phyloP scores from a whole-genome alignment of 805 yeast genomes.

The Candida verbasci region DNA sequence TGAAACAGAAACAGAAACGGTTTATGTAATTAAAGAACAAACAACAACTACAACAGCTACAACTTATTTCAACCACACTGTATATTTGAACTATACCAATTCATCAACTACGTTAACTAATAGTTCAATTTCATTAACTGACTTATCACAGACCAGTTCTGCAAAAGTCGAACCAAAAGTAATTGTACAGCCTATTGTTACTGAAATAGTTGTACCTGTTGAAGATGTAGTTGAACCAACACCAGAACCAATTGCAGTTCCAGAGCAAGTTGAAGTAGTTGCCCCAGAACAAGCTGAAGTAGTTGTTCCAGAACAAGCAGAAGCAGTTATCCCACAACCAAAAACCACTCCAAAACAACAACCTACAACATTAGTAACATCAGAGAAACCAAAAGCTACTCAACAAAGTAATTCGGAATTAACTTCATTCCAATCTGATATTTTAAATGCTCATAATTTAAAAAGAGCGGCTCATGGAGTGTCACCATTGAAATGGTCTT shows the following conservation, averaged over 20 bases:
- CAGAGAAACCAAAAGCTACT: slow-evolving; percentile 10
- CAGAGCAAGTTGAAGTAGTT: neutral
- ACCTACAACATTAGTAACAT: slow-evolving; percentile 9
- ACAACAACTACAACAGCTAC: slow-evolving; percentile 7
- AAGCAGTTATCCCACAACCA: slow-evolving; percentile 4
- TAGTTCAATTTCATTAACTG: too few species aligned
- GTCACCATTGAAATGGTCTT: slow-evolving; percentile 28
- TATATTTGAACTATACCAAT: neutral
- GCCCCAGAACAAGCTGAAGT: neutral
- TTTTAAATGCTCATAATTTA: slow-evolving; percentile 31
- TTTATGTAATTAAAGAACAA: slow-evolving; percentile 20
- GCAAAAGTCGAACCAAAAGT: neutral
- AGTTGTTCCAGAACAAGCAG: neutral
- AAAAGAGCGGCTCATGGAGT: slow-evolving; percentile 35
- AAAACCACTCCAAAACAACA: slow-evolving; percentile 5
- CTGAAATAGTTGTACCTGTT: slow-evolving; percentile 14
- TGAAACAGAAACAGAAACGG: slow-evolving; percentile 22
- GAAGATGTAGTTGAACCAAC: too few species aligned
- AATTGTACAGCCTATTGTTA: slow-evolving; percentile 3
- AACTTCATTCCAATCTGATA: slow-evolving; percentile 30
- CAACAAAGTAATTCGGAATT: slow-evolving; percentile 9
- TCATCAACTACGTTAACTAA: too few species aligned
- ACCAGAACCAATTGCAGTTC: slow-evolving; percentile 13
- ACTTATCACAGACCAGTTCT: too few species aligned
- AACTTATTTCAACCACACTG: slow-evolving; percentile 2